Conservation (phyloP, 805 yeast species). For the Ogataea allantospora region DNA sequence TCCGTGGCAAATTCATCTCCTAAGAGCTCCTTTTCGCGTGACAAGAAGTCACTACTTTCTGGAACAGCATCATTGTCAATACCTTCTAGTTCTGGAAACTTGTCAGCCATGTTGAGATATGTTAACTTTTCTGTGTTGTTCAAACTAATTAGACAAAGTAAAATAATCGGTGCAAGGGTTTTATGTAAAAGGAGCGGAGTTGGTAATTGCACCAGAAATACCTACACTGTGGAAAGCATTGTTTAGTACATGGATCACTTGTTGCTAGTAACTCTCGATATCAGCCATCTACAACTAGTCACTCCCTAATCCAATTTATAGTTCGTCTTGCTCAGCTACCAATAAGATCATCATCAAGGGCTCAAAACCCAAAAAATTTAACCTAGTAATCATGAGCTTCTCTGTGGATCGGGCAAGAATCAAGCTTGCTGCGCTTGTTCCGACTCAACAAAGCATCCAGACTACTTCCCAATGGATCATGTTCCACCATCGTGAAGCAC, state of each 20-base stretch:
- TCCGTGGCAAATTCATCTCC: conserved; percentile 74
- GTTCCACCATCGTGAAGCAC: conserved; percentile 62
- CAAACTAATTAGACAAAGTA: not conserved
- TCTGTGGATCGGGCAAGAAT: conserved; percentile 47
- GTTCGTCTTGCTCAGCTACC: conserved; percentile 2
- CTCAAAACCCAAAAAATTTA: conserved; percentile 8
- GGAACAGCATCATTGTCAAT: conserved; percentile 35
- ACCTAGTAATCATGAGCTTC: conserved; percentile 41
- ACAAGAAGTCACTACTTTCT: conserved; percentile 48
- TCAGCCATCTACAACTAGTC: too few species aligned
- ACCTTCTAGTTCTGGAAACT: conserved; percentile 69
- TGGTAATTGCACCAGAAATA: too few species aligned
- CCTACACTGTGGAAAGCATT: too few species aligned
- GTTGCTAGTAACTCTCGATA: too few species aligned
- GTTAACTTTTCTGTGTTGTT: conserved; percentile 6
- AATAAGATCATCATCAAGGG: not conserved
- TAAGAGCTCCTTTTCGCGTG: conserved; percentile 64
- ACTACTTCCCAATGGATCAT: conserved; percentile 70
- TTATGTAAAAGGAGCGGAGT: too few species aligned
- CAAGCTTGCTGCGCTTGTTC: conserved; percentile 48
- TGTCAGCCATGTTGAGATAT: conserved; percentile 56
- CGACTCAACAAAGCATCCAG: conserved; percentile 71
- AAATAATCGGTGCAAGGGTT: conserved; percentile 2
- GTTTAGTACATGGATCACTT: too few species aligned
- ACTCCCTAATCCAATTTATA: too few species aligned